Evolutionary conservation across 768 basidiomycete species (phyloP), one percentile per base, ranked within the genome.

Genomic region (Porphyrellus cyaneotinctus): DNA sequence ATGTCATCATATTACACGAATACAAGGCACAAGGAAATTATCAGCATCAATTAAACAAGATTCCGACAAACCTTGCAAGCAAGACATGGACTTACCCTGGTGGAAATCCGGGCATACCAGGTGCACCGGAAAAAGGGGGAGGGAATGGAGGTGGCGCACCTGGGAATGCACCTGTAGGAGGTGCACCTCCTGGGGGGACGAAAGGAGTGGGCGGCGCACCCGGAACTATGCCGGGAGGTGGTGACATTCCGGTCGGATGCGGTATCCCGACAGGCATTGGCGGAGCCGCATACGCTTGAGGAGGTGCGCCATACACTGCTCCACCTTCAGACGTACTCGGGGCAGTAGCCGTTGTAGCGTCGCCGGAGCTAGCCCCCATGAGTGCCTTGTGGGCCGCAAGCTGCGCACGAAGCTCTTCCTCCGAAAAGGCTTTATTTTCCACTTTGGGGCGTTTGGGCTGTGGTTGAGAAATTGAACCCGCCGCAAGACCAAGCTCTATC

Each of bases 361-460:
- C 61, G 11, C 66, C 57, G 6, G 79, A 59, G 44, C 57, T 73
- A 9, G 73, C 78, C 23, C 89, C 88, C 95, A 99, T 97, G 39
- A 98, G 78, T 8, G 87, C 87, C 67, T 87, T 92, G 71, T 98
- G 95, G 2, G 91, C 89, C 49, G 83, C 85, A 4, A 98, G 79
- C 67, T 95, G 91, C 0, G 86, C 84, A 54, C 80, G 82, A 17
- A 97, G 78, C 62, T 98, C 90, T 0, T 88, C 87, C 60, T 95
- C 90, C 1, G 85, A 80, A 6, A 97, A 70, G 2, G 84, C 78
- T 4, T 81, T 78, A 62, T 92, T 90, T 58, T 91, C 87, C 24
- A 83, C 75, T 69, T 89, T 89, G 20, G 90, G 86, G 18, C 90
- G 80, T 70, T 95, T 93, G 6, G 84, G 77, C 37, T 81, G 87